phyloP scores from a whole-genome alignment of 352 stramenopile genomes.

The Elongisporangium anandrum region DNA sequence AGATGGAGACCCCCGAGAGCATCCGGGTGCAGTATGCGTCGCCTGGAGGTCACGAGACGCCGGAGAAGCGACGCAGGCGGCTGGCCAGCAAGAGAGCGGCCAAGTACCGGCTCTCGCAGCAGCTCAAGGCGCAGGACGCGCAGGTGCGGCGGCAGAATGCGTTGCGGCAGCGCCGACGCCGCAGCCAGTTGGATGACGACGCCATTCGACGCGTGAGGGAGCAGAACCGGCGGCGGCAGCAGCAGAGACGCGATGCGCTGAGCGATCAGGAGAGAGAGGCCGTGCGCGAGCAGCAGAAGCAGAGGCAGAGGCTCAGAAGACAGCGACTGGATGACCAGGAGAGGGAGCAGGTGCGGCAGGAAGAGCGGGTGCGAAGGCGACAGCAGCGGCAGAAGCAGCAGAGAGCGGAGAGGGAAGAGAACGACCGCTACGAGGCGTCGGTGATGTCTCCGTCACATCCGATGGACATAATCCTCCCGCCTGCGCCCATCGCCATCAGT shows the following conservation, averaged over 20 bases:
- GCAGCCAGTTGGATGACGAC: conserved; percentile 34
- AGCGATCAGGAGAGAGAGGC: conserved; percentile 28
- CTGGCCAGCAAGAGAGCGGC: conserved; percentile 56
- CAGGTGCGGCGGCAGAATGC: conserved; percentile 37
- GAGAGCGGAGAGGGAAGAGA: conserved; percentile 5
- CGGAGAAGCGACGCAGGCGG: conserved; percentile 40
- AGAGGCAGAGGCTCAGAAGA: conserved; percentile 36
- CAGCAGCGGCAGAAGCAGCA: conserved; percentile 20
- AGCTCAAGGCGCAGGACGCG: conserved; percentile 3
- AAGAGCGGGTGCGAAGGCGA: conserved; percentile 44
- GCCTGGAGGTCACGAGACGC: conserved; percentile 30
- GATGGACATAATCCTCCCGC: neutral
- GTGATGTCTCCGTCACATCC: neutral
- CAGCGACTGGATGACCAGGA: conserved; percentile 35
- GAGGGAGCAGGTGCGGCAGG: conserved; percentile 32
- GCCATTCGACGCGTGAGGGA: conserved; percentile 32
- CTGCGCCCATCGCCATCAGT: conserved; percentile 4
- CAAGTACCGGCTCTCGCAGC: conserved; percentile 61
- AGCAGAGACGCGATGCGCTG: conserved; percentile 38
- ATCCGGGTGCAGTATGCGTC: conserved; percentile 48
- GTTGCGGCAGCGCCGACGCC: conserved; percentile 38
- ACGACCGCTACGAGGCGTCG: neutral
- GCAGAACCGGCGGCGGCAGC: conserved; percentile 60
- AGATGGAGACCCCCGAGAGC: conserved; percentile 45
- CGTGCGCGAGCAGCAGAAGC: conserved; percentile 36